Conservation (phyloP, 2,329 filamentous ascomycete genomes). For the Macroventuria anomochaeta region DNA sequence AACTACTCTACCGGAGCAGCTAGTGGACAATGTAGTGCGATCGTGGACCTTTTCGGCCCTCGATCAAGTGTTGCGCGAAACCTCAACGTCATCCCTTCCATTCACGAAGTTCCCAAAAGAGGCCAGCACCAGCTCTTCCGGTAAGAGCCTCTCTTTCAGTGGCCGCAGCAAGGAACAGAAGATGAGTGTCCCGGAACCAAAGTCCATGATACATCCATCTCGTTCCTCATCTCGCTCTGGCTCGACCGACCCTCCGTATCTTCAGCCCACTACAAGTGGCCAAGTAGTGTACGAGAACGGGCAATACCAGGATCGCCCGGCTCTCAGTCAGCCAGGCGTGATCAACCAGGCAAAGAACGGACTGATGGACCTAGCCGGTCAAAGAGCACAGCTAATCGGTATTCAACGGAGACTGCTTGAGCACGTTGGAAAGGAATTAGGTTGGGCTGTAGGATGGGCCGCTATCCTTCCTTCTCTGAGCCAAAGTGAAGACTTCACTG, state of each 20-base stretch:
- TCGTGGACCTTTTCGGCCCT: slow-evolving; percentile 80
- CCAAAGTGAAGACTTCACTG: slow-evolving; percentile 41
- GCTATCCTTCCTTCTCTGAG: slow-evolving; percentile 38
- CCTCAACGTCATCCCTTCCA: slow-evolving; percentile 70
- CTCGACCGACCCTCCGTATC: slow-evolving; percentile 43
- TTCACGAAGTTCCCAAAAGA: slow-evolving; percentile 57
- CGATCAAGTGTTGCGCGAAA: slow-evolving; percentile 78
- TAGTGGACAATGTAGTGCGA: slow-evolving; percentile 75
- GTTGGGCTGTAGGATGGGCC: slow-evolving; percentile 80
- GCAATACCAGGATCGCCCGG: slow-evolving; percentile 42
- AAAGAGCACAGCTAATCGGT: slow-evolving; percentile 80
- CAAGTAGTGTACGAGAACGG: slow-evolving; percentile 51
- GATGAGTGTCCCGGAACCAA: slow-evolving; percentile 68
- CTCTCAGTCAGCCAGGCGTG: slow-evolving; percentile 32
- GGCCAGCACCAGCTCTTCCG: slow-evolving; percentile 36
- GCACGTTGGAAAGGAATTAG: slow-evolving; percentile 71
- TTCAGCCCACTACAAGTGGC: slow-evolving; percentile 32
- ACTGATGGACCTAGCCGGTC: slow-evolving; percentile 80
- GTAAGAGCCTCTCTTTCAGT: slow-evolving; percentile 60
- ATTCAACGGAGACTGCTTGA: slow-evolving; percentile 82
- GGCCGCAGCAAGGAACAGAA: slow-evolving; percentile 63
- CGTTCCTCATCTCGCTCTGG: slow-evolving; percentile 63
- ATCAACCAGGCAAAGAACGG: slow-evolving; percentile 58
- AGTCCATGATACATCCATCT: slow-evolving; percentile 73
- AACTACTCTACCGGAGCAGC: slow-evolving; percentile 51